Evolutionary conservation across 208 protist species (phyloP), one percentile per base, ranked within the genome.

Genomic region (Wallacemonas rigidus): DNA sequence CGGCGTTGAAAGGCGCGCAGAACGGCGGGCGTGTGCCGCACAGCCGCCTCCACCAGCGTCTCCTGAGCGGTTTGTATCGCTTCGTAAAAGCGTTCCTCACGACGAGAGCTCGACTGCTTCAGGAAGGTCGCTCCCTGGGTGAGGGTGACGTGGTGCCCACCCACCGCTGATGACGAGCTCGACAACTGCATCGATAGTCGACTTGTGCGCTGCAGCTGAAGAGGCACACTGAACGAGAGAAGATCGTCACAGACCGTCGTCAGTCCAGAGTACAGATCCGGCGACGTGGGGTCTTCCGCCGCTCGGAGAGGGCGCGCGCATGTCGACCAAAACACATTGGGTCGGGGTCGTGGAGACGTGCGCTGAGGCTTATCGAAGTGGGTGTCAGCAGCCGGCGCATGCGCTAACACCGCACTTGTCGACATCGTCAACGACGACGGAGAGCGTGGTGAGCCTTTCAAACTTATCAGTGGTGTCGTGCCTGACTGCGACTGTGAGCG

Each of bases 31-130:
- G 75, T 76, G 70, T 77, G 72, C 11, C 80, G 74, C 53, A 88
- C 76, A 2, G 80, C 83, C 4, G 74, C 60, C 6, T 72, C 75
- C 55, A 87, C 76, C 15, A 90, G 69, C 38, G 70, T 72, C 26
- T 87, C 74, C 60, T 95, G 91, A 40, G 87, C 87, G 15, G 79
- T 79, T 15, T 64, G 77, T 3, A 96, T 74, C 62, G 79, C 85
- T 64, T 85, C 76, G 72, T 96, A 96, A 67, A 96, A 96, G 11
- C 71, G 75, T 69, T 96, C 88, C 71, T 96, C 88, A 6, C 91
- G 80, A 0, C 78, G 73, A 0, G 84, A 89, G 72, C 86, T 74
- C 14, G 88, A 88, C 71, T 93, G 80, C 83, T 96, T 96, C 69
- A 93, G 68, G 55, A 96, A 94, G 35, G 77, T 77, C 47, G 76